phyloP scores from a whole-genome alignment of 352 stramenopile species.

The Thalassiosira sp. region DNA sequence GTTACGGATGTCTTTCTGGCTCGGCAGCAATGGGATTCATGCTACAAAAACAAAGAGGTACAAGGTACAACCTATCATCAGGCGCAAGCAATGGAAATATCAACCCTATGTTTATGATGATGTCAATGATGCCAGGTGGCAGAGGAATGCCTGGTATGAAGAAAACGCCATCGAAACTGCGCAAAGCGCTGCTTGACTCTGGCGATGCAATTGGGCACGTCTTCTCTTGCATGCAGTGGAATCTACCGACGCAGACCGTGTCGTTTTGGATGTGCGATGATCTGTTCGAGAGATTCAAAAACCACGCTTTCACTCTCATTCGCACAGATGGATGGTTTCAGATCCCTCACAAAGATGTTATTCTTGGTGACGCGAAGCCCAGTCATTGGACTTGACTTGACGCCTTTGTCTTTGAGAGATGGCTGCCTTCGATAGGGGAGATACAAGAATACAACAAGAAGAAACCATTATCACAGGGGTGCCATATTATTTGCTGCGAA shows the following conservation, averaged over 20 bases:
- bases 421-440: too few species aligned
- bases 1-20: slow-evolving; percentile 1
- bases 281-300: slow-evolving; percentile 22
- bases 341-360: slow-evolving; percentile 15
- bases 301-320: slow-evolving; percentile 27
- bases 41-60: slow-evolving; percentile 13
- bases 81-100: slow-evolving; percentile 16
- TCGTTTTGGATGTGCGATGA: slow-evolving; percentile 39
- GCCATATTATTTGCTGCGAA: too few species aligned
- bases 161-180: slow-evolving; percentile 25
- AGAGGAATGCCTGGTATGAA: slow-evolving; percentile 5
- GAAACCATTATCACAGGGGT: too few species aligned
- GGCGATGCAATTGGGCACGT: slow-evolving; percentile 31
- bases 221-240: slow-evolving; percentile 39
- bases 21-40: slow-evolving; percentile 19
- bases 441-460: too few species aligned
- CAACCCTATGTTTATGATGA: slow-evolving; percentile 36
- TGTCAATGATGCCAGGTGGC: slow-evolving; percentile 19
- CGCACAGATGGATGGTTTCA: slow-evolving; percentile 33
- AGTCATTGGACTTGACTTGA: too few species aligned
- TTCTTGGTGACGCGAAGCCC: slow-evolving; percentile 26
- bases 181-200: slow-evolving; percentile 14
- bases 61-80: slow-evolving; percentile 9
- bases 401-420: too few species aligned
- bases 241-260: slow-evolving; percentile 21